These are phyloP conservation scores for Otatea glauca DNA, from an alignment of 176 grass and related monocot species.

Conservation along the genomic window DNA sequence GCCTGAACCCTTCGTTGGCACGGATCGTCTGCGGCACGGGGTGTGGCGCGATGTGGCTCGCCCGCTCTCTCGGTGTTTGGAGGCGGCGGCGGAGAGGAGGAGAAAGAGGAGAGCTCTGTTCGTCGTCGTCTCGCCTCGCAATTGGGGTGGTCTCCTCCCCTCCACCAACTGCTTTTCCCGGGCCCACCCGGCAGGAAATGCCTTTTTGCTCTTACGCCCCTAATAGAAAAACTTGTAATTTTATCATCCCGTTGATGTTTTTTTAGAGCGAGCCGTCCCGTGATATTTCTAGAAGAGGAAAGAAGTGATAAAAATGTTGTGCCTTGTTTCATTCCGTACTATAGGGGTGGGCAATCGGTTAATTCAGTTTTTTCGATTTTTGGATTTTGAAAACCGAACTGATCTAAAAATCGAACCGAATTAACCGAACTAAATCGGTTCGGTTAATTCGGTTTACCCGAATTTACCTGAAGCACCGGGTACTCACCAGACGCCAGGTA, in stretches of 20 bases:
- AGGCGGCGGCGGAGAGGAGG: background rate
- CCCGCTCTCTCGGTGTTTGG: background rate
- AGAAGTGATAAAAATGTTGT: no score
- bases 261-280: no score
- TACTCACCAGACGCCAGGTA: no score
- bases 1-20: background rate
- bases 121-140: slow-evolving; percentile 6
- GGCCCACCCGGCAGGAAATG: background rate
- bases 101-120: background rate
- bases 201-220: background rate
- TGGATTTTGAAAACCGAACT: no score
- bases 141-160: background rate
- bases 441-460: no score
- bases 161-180: background rate
- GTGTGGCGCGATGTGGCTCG: background rate
- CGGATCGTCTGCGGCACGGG: slow-evolving; percentile 39
- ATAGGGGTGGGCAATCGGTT: no score
- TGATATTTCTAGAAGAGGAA: no score
- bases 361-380: no score
- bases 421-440: no score
- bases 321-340: no score
- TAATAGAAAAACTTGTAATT: background rate
- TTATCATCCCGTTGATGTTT: background rate
- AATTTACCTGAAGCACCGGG: no score
- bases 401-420: no score